Evolutionary conservation across 2,329 filamentous ascomycete species (phyloP), one percentile per base, ranked within the genome.

Genomic region (Alternaria angustiovoidea): DNA sequence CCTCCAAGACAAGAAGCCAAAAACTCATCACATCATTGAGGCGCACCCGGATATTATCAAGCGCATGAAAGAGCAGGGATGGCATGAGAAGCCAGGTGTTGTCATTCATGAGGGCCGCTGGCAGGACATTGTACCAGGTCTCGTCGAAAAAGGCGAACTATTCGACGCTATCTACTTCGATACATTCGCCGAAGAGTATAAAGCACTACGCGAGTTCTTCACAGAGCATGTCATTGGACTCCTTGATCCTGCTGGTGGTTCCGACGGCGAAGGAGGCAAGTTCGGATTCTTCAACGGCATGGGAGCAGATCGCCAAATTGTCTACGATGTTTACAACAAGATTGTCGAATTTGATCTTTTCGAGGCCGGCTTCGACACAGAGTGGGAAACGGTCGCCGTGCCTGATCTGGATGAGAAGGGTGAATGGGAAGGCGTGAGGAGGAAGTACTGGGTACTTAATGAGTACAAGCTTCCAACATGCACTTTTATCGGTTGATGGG

Each of bases 171-270:
- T 99, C 68, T 99, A 98, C 82, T 98, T 97, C 74, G 95, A 99
- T 75, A 99, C 95, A 0, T 98, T 98, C 78, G 95, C 93, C 7
- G 95, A 99, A 80, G 92, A 95, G 65, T 99, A 98, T 79, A 83
- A 84, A 2, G 91, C 94, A 76, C 87, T 98, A 28, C 90, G 90
- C 47, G 84, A 89, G 61, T 97, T 98, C 81, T 97, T 98, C 76
- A 90, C 87, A 2, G 95, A 98, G 77, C 88, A 91, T 69, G 89
- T 98, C 11, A 92, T 95, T 32, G 90, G 88, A 0, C 79, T 98
- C 54, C 81, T 99, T 46, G 89, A 91, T 67, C 82, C 85, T 28
- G 74, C 79, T 9, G 81, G 81, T 39, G 76, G 75, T 16, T 18
- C 60, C 42, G 67, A 71, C 20, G 66, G 70, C 22, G 80, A 86